Conservation (phyloP, 805 yeast genomes). For the Myxozyma monticola region DNA sequence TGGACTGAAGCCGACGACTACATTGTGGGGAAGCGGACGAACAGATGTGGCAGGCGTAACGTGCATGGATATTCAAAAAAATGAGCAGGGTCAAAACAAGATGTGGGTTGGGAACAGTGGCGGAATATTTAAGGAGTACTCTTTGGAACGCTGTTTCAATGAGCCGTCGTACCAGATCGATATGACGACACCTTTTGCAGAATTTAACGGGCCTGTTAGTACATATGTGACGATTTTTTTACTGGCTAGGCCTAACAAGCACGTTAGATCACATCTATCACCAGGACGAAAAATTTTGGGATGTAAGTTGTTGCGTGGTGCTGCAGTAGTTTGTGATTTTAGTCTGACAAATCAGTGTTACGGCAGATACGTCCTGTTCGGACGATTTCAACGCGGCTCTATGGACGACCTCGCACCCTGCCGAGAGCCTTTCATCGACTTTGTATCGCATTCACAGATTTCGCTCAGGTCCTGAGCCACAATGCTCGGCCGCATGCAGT, state of each 20-base stretch:
- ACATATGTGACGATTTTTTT: neutral
- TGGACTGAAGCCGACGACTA: constrained; percentile 9
- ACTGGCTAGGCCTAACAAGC: neutral
- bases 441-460: constrained; percentile 21
- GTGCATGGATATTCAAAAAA: constrained; percentile 19
- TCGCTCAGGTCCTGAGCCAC: constrained; percentile 20
- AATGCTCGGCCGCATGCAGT: constrained; percentile 19
- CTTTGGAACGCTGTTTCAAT: constrained; percentile 12
- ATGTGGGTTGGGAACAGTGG: constrained; percentile 20
- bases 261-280: constrained; percentile 14
- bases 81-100: constrained; percentile 8
- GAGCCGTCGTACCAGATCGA: constrained; percentile 19
- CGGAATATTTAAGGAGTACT: constrained; percentile 23
- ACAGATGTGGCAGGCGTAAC: constrained; percentile 23
- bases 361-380: constrained; percentile 12
- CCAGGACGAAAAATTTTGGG: constrained; percentile 16
- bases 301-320: constrained; percentile 3
- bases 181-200: constrained; percentile 30
- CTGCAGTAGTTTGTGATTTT: neutral
- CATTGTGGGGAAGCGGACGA: constrained; percentile 22
- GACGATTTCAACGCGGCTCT: constrained; percentile 23
- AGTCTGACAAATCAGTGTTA: constrained; percentile 10
- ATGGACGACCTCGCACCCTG: constrained; percentile 19
- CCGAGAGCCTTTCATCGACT: constrained; percentile 10
- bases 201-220: constrained; percentile 24